Conservation (phyloP, 2,329 filamentous ascomycete species). For the Cylindrodendrum hubeiense region DNA sequence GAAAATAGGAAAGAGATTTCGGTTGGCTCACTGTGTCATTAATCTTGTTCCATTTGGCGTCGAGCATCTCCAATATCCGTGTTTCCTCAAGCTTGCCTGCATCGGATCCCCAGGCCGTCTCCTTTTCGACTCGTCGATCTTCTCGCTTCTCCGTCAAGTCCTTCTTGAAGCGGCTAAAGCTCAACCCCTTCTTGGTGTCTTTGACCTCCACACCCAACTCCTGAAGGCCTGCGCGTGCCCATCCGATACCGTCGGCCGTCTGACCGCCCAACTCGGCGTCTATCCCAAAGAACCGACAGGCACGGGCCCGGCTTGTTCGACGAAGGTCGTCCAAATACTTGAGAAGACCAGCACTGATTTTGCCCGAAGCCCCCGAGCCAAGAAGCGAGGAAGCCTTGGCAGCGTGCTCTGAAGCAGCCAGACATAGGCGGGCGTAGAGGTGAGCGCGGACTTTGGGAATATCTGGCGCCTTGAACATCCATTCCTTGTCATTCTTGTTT, state of each 20-base stretch:
- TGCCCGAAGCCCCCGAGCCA: conserved; percentile 55
- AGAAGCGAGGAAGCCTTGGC: conserved; percentile 73
- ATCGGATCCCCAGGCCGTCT: conserved; percentile 81
- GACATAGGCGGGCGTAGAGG: conserved; percentile 87
- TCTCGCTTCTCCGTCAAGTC: conserved; percentile 83
- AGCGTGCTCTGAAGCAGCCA: conserved; percentile 90
- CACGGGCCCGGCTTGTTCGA: conserved; percentile 82
- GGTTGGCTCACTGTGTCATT: conserved; percentile 82
- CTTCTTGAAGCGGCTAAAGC: conserved; percentile 76
- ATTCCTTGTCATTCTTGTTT: conserved; percentile 88
- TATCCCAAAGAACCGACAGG: conserved; percentile 90
- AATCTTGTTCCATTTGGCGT: conserved; percentile 90
- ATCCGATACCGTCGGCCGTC: conserved; percentile 87
- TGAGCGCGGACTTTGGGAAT: conserved; percentile 91
- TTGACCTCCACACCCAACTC: conserved; percentile 76
- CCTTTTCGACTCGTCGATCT: conserved; percentile 82
- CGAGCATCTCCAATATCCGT: conserved; percentile 86
- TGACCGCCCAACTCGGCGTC: conserved; percentile 87
- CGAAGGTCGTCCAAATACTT: conserved; percentile 83
- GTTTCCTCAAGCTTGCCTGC: conserved; percentile 88
- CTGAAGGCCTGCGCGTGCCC: conserved; percentile 82
- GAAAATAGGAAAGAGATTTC: background rate
- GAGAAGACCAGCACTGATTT: conserved; percentile 74
- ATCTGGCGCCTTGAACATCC: conserved; percentile 94
- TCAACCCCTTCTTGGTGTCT: conserved; percentile 64